Base-by-base conservation (phyloP, 768 basidiomycete species). In the Pisolithus microcarpus region DNA sequence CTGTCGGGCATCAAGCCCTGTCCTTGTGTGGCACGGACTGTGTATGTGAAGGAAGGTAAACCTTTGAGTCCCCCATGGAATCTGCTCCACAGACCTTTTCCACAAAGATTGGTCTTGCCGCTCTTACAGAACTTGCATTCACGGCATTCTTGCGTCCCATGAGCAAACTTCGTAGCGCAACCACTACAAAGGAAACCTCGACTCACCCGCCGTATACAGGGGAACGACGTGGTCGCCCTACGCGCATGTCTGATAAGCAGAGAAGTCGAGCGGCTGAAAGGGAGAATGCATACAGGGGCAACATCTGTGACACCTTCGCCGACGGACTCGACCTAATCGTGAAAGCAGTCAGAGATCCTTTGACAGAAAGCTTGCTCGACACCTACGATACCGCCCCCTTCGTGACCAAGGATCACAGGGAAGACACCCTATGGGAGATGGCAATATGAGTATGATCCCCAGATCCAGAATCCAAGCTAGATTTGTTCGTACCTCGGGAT, bases 71-170 rank as follows among this genome's bases (percentile, higher is more conserved):
- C 26, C 2, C 11, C 15, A 31, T 38, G 43, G 30, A 26, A 21
- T 36, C 6, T n/a, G 37, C 2, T 10, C 26, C 8, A 38, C 66
- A 44, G 50, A 91, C 91, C 91, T 78, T 83, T 83, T 55, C 93
- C 87, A 64, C 95, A 99, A n/a, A 99, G 81, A 70, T 99, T 99
- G 51, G 96, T 99, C 78, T 98, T 98, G 49, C 90, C 91, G 54
- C 88, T 91, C 70, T 86, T 95, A 78, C 96, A 99, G 75, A 98
- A 98, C 70, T 97, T 98, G 75, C 96, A 99, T 72, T 99, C 87
- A 36, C 80, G 81, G 64, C 92, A 96, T 70, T 96, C 93, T 87
- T 56, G 10, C 64, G 49, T 11, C 36, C 23, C 8, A 24, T 21
- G 48, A 52, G 40, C 51, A 42, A 44, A 45, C n/a, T 42, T 9